Evolutionary conservation across 148 eudicot species (phyloP).

Genomic region (Polygonum maritimum): DNA sequence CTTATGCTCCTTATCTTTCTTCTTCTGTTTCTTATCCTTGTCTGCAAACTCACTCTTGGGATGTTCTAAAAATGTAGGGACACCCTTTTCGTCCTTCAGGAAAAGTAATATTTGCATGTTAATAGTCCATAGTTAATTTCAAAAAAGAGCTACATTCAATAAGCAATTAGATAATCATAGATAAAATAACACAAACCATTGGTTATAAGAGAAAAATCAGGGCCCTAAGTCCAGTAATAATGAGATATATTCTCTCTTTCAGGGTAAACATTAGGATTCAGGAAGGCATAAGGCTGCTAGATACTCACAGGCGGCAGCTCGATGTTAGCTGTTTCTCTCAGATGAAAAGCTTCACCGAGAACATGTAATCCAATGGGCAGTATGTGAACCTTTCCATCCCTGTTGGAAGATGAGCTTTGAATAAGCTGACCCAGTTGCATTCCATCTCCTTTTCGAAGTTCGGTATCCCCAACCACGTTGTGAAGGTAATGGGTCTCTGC

Average conservation of each 20-base stretch:
- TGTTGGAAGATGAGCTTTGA: constrained; percentile 15
- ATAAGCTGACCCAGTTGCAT: constrained; percentile 43
- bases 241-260: background rate
- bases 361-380: constrained; percentile 32
- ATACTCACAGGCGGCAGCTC: constrained; percentile 22
- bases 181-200: too few relatives aligned
- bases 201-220: background rate
- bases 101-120: background rate
- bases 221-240: background rate
- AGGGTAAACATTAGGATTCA: background rate
- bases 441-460: constrained; percentile 47
- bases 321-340: constrained; percentile 16
- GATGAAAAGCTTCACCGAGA: constrained; percentile 40
- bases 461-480: constrained; percentile 44
- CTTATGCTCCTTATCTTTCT: constrained; percentile 84
- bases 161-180: background rate
- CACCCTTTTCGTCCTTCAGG: constrained; percentile 72
- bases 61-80: constrained; percentile 67
- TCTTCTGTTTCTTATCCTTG: constrained; percentile 85
- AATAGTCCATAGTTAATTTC: background rate
- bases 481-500: constrained; percentile 43
- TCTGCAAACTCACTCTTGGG: constrained; percentile 51
- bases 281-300: background rate
- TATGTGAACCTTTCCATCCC: constrained; percentile 16
- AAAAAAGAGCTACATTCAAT: background rate